Conservation (phyloP, 768 basidiomycete genomes). For the Lactarius tabidus region DNA sequence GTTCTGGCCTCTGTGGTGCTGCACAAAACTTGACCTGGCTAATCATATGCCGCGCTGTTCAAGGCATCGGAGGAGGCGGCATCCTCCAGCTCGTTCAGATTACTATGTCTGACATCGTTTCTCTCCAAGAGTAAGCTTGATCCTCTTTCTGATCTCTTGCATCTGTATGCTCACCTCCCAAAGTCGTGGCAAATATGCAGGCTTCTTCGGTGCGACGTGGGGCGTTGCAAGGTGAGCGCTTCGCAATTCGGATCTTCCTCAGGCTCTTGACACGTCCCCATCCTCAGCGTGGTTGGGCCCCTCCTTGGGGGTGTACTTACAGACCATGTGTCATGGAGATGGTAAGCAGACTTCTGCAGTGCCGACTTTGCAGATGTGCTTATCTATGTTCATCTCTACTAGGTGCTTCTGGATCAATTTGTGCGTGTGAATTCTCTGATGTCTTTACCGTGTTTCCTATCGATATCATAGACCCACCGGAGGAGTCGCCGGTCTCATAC, state of each 20-base stretch:
- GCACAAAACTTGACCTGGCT: constrained; percentile 79
- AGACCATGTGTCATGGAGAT: constrained; percentile 75
- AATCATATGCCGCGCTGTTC: constrained; percentile 69
- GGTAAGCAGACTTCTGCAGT: constrained; percentile 39
- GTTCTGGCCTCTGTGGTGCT: constrained; percentile 77
- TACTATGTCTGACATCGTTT: constrained; percentile 78
- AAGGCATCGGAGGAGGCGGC: constrained; percentile 81
- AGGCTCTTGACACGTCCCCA: not conserved
- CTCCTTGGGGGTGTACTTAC: constrained; percentile 77
- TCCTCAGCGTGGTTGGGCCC: constrained; percentile 61
- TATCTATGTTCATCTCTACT: not conserved
- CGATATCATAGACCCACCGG: constrained; percentile 59
- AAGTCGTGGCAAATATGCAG: constrained; percentile 76
- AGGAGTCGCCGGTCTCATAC: constrained; percentile 53
- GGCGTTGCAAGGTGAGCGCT: constrained; percentile 50
- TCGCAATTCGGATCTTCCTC: not conserved
- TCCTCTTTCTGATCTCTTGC: not conserved
- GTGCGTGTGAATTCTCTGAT: constrained; percentile 35
- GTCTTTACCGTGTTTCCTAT: not conserved
- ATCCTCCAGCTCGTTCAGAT: constrained; percentile 75
- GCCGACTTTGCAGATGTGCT: not conserved
- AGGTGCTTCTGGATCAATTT: constrained; percentile 78
- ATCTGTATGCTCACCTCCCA: not conserved
- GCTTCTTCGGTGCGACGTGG: constrained; percentile 76
- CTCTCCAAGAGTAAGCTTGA: constrained; percentile 61